phyloP scores from a whole-genome alignment of 352 stramenopile genomes.

The Blastocystis sp. region DNA sequence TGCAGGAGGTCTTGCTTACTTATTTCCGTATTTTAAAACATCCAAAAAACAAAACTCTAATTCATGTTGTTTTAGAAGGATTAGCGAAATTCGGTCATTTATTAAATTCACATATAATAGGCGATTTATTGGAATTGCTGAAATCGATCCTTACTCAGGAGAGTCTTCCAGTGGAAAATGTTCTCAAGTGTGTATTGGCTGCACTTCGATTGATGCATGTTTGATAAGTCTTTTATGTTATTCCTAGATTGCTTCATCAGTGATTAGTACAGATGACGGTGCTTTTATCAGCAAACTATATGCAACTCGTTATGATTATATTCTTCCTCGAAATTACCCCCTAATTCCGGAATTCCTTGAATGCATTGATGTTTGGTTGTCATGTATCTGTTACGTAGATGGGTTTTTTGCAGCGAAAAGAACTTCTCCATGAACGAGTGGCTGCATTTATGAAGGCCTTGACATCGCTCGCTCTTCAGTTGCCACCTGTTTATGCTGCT shows the following conservation, averaged over 20 bases:
- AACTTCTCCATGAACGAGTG: slow-evolving; percentile 39
- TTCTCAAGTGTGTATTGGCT: slow-evolving; percentile 14
- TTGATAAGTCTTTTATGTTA: neutral
- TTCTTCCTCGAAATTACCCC: neutral
- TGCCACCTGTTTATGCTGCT: slow-evolving; percentile 24
- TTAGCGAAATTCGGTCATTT: slow-evolving; percentile 35
- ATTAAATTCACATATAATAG: slow-evolving; percentile 31
- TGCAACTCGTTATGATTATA: neutral
- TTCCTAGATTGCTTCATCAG: neutral
- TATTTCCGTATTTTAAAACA: slow-evolving; percentile 59
- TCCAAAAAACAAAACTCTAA: neutral
- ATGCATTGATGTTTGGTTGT: neutral
- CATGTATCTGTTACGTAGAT: neutral
- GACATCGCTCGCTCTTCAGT: neutral
- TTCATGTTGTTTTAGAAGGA: slow-evolving; percentile 43
- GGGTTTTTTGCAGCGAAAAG: slow-evolving; percentile 17
- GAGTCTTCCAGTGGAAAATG: neutral
- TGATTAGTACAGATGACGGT: slow-evolving; percentile 35
- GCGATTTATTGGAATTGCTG: slow-evolving; percentile 32
- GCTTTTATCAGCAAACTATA: slow-evolving; percentile 20
- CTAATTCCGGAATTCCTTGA: slow-evolving; percentile 31
- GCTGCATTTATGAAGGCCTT: slow-evolving; percentile 23
- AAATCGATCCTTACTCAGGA: neutral
- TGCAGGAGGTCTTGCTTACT: slow-evolving; percentile 25
- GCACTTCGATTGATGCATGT: slow-evolving; percentile 2